Conservation (phyloP, 2,329 filamentous ascomycete genomes). For the Aspergillus japonicus region DNA sequence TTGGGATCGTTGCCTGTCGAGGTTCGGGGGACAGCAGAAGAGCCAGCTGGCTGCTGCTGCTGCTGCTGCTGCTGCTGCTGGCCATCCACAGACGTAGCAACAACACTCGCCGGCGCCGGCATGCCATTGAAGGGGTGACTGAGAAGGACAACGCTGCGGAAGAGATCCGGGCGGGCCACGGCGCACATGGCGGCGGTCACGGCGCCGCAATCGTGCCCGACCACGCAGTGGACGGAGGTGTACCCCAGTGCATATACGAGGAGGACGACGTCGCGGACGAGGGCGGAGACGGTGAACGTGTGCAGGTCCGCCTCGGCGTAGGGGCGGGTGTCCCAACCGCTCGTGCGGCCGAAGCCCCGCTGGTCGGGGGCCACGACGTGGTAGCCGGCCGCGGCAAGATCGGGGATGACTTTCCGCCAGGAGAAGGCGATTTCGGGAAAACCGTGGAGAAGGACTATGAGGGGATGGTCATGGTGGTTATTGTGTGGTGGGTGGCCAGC, state of each 20-base stretch:
- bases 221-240: conserved; percentile 55
- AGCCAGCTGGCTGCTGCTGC: too few species aligned
- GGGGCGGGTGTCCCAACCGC: conserved; percentile 55
- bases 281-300: conserved; percentile 57
- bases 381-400: conserved; percentile 60
- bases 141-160: conserved; percentile 61
- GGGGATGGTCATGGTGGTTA: conserved; percentile 44
- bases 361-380: conserved; percentile 67
- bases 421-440: conserved; percentile 69
- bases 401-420: conserved; percentile 63
- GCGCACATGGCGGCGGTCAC: conserved; percentile 60
- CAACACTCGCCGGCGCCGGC: conserved; percentile 36
- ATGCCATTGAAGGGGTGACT: conserved; percentile 63
- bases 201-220: conserved; percentile 68
- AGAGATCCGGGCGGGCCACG: conserved; percentile 64
- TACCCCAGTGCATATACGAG: conserved; percentile 63
- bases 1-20: too few species aligned
- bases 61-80: conserved; percentile 9
- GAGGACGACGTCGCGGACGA: conserved; percentile 62
- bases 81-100: conserved; percentile 2
- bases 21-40: too few species aligned
- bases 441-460: conserved; percentile 64
- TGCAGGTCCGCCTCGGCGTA: conserved; percentile 56
- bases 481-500: conserved; percentile 42
- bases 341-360: conserved; percentile 66